phyloP scores from a whole-genome alignment of 352 stramenopile genomes.

The Aphanomyces astaci region DNA sequence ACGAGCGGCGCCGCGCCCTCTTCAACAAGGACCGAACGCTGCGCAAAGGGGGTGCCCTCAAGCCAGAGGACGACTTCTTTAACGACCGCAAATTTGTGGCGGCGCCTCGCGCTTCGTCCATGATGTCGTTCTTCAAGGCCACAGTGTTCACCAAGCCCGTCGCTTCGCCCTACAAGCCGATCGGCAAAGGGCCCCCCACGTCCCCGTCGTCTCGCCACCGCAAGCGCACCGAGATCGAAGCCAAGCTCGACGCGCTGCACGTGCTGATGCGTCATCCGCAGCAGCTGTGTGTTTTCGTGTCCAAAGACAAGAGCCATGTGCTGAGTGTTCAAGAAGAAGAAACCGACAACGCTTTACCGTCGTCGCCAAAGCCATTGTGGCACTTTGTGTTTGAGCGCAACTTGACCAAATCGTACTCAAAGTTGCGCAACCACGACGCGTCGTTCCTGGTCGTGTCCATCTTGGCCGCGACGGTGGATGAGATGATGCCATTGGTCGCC shows the following conservation, averaged over 20 bases:
- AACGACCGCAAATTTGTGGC: too few relatives aligned
- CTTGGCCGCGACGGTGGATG: constrained; percentile 70
- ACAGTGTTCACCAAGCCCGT: neutral
- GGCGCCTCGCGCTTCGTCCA: too few relatives aligned
- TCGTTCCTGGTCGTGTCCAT: constrained; percentile 70
- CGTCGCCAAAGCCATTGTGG: constrained; percentile 28
- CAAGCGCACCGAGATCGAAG: neutral
- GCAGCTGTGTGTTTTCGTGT: constrained; percentile 67
- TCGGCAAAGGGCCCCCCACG: constrained; percentile 33
- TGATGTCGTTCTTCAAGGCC: neutral
- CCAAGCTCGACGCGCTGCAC: constrained; percentile 40
- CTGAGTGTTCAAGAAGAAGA: constrained; percentile 53
- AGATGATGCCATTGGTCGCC: constrained; percentile 66
- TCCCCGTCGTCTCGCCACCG: neutral
- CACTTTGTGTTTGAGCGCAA: constrained; percentile 1
- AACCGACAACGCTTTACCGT: constrained; percentile 65
- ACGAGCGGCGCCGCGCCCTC: constrained; percentile 39
- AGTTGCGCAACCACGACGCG: constrained; percentile 64
- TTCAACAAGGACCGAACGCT: constrained; percentile 32
- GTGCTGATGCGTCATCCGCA: constrained; percentile 61
- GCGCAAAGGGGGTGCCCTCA: constrained; percentile 36
- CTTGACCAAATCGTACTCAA: constrained; percentile 70
- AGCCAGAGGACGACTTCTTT: neutral
- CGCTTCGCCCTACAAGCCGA: neutral
- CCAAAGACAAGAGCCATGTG: constrained; percentile 43